phyloP scores from a whole-genome alignment of 2,329 filamentous ascomycete species.

The Calonectria pseudoreteaudii region DNA sequence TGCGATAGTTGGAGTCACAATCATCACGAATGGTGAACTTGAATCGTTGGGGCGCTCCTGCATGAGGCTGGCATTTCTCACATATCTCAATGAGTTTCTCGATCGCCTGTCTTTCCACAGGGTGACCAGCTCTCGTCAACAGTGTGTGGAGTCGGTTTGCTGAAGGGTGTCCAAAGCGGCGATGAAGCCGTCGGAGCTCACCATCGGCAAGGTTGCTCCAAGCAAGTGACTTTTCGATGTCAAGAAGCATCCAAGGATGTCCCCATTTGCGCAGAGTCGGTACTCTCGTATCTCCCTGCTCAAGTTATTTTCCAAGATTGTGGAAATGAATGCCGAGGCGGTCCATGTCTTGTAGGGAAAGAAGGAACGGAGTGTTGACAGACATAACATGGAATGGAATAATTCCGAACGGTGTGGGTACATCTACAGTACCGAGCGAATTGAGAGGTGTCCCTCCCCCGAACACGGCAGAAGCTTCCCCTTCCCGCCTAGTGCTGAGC shows the following conservation, averaged over 20 bases:
- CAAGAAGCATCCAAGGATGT: background rate
- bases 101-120: background rate
- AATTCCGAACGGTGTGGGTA: background rate
- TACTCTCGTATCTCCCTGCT: background rate
- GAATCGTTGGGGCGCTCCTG: background rate
- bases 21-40: background rate
- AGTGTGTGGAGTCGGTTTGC: background rate
- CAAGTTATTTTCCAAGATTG: background rate
- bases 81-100: background rate
- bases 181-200: too few species aligned
- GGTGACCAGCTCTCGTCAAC: background rate
- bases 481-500: background rate
- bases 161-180: background rate
- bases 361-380: background rate
- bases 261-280: background rate
- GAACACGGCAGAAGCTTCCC: background rate
- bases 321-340: background rate
- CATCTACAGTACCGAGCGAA: background rate
- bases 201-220: too few species aligned
- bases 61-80: background rate
- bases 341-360: background rate
- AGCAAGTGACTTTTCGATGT: background rate
- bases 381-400: background rate
- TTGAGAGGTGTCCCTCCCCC: background rate
- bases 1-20: background rate